Conservation (phyloP, 2,329 filamentous ascomycete genomes). For the Exophiala alcalophila region DNA sequence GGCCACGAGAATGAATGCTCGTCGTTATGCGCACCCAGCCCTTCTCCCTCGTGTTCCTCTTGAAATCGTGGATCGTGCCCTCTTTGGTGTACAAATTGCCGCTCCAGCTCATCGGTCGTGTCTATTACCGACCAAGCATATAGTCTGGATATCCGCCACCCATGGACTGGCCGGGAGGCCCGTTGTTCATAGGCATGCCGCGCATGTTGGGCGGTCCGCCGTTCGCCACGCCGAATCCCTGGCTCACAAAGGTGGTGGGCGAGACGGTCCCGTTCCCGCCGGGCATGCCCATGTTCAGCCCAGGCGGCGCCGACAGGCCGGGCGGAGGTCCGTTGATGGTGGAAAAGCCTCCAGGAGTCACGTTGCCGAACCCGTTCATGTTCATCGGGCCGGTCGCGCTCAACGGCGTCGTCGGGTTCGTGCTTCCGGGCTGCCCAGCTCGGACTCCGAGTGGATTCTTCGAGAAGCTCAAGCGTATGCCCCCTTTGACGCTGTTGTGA, state of each 20-base stretch:
- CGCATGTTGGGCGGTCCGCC: constrained; percentile 34
- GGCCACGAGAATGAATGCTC: too few species aligned
- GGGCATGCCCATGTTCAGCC: constrained; percentile 50
- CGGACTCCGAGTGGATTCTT: constrained; percentile 95
- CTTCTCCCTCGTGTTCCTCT: too few species aligned
- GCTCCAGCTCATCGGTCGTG: too few species aligned
- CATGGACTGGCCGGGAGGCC: constrained; percentile 33
- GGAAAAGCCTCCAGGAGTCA: constrained; percentile 60
- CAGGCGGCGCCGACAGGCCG: constrained; percentile 72
- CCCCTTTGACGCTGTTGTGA: constrained; percentile 90
- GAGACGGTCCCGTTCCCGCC: constrained; percentile 22
- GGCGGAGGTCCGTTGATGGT: constrained; percentile 75
- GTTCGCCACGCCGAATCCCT: constrained; percentile 30
- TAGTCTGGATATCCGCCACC: constrained; percentile 46
- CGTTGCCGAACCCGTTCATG: constrained; percentile 56
- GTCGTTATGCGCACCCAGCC: too few species aligned
- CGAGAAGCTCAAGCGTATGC: constrained; percentile 92
- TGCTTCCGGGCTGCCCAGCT: constrained; percentile 61
- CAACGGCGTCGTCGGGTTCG: constrained; percentile 51
- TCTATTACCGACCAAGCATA: constrained; percentile 47
- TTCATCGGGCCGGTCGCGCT: constrained; percentile 53
- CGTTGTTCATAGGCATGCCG: constrained; percentile 33
- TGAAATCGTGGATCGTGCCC: too few species aligned
- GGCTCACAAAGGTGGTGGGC: constrained; percentile 26
- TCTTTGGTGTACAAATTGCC: too few species aligned